Conservation (phyloP, 164 flowering plant genomes). For the Chloranthus sessilifolius region DNA sequence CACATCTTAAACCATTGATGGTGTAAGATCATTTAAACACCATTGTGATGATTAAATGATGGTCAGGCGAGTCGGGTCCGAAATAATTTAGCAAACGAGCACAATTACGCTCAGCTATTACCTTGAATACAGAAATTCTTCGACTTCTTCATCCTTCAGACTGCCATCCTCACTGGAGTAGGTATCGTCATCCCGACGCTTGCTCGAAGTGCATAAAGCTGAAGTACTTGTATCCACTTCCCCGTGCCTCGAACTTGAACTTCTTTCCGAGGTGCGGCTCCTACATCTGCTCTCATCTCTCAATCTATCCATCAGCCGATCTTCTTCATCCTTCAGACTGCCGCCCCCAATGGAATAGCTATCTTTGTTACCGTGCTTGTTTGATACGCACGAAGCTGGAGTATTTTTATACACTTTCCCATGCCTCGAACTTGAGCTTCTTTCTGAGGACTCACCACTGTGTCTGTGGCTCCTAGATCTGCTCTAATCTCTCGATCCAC, state of each 20-base stretch:
- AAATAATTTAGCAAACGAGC: neutral
- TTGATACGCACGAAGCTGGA: constrained; percentile 27
- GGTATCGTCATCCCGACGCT: constrained; percentile 23
- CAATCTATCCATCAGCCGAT: constrained; percentile 32
- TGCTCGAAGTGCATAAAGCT: constrained; percentile 32
- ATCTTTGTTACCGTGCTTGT: constrained; percentile 28
- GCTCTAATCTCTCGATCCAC: constrained; percentile 28
- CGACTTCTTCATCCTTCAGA: constrained; percentile 70
- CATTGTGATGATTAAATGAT: too few relatives aligned
- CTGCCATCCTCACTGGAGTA: constrained; percentile 39
- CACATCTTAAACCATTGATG: too few relatives aligned
- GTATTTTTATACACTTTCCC: constrained; percentile 13
- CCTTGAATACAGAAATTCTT: constrained; percentile 80
- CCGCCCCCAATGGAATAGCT: constrained; percentile 29
- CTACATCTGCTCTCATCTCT: constrained; percentile 25
- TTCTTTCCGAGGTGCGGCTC: constrained; percentile 18
- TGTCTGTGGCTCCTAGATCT: constrained; percentile 16
- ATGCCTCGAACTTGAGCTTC: constrained; percentile 20
- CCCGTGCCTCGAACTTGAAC: constrained; percentile 18
- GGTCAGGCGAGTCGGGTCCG: too few relatives aligned
- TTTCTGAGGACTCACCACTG: constrained; percentile 18
- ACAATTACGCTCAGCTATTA: constrained; percentile 6
- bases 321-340: constrained; percentile 68
- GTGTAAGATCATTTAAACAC: too few relatives aligned
- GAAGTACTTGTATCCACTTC: constrained; percentile 13